A percentile compares a stretch with the other conserved stretches of the same genome.
Conservation (phyloP, 768 basidiomycete species). For the Leccinum rimulosum region DNA sequence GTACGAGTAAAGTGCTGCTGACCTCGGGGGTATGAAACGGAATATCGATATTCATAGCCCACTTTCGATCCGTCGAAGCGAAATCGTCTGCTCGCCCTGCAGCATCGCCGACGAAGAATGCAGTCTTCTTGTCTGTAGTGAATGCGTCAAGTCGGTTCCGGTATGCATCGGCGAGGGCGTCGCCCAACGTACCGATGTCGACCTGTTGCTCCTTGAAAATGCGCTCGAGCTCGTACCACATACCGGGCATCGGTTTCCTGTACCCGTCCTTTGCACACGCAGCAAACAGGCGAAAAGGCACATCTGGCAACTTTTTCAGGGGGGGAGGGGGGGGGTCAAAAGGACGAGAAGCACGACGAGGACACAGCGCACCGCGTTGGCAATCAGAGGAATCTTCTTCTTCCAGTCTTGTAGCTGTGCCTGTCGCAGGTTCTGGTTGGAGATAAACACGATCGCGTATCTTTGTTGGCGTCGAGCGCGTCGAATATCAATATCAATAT, state of each 20-base stretch:
- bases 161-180: neutral
- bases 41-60: constrained; percentile 73
- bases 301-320: constrained; percentile 44
- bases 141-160: neutral
- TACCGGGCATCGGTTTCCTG: constrained; percentile 86
- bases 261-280: constrained; percentile 72
- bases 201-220: constrained; percentile 58
- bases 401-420: constrained; percentile 63
- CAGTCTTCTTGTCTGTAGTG: constrained; percentile 53
- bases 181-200: constrained; percentile 53
- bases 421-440: constrained; percentile 69
- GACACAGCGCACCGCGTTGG: constrained; percentile 46
- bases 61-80: constrained; percentile 80
- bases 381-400: constrained; percentile 69
- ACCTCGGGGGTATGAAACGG: constrained; percentile 87
- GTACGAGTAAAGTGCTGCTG: neutral
- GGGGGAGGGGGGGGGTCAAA: too few species aligned
- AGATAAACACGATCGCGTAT: constrained; percentile 70
- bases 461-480: constrained; percentile 35
- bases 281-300: constrained; percentile 79
- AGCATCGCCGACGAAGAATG: constrained; percentile 88
- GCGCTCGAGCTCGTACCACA: constrained; percentile 72
- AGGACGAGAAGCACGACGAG: neutral
- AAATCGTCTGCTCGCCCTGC: constrained; percentile 81
- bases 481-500: neutral